Conservation (phyloP, 106 monocot genomes). For the Triglochin maritima region DNA sequence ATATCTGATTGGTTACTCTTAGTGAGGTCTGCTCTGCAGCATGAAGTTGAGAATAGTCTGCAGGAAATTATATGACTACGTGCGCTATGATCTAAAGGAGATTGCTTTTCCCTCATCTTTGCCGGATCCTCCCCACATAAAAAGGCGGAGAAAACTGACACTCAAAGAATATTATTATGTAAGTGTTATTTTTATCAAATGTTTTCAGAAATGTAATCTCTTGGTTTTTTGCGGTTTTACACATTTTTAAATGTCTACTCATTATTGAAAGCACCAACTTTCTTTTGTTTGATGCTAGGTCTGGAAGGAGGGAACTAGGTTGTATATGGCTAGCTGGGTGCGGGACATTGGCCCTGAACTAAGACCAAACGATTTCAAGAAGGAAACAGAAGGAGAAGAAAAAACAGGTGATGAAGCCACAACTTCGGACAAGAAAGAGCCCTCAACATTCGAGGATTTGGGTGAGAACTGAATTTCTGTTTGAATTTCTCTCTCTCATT, state of each 20-base stretch:
- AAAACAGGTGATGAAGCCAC: conserved; percentile 1
- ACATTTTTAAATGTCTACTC: not conserved
- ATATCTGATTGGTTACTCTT: not conserved
- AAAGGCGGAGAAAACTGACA: conserved; percentile 45
- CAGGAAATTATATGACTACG: conserved; percentile 61
- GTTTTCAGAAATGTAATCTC: not conserved
- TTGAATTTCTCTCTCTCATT: not conserved
- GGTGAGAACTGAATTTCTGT: conserved; percentile 8
- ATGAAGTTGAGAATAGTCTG: conserved; percentile 53
- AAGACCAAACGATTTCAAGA: conserved; percentile 31
- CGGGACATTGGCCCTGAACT: conserved; percentile 42
- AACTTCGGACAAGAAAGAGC: conserved; percentile 8
- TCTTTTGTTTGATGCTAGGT: conserved; percentile 12
- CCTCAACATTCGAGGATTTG: conserved; percentile 32
- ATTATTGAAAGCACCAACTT: not conserved
- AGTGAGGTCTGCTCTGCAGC: not conserved
- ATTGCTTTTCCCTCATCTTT: conserved; percentile 89
- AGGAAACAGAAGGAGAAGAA: conserved; percentile 3
- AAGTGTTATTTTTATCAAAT: not conserved
- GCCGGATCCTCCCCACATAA: conserved; percentile 57
- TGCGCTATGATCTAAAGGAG: conserved; percentile 83
- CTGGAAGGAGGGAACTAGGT: conserved; percentile 65
- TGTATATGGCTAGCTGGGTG: conserved; percentile 79
- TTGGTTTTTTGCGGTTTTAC: not conserved
- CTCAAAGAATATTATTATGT: conserved; percentile 37